Evolutionary conservation across 2,329 filamentous ascomycete genomes (phyloP), one percentile per base, ranked within the genome.

Genomic region (Diaporthe humulicola): DNA sequence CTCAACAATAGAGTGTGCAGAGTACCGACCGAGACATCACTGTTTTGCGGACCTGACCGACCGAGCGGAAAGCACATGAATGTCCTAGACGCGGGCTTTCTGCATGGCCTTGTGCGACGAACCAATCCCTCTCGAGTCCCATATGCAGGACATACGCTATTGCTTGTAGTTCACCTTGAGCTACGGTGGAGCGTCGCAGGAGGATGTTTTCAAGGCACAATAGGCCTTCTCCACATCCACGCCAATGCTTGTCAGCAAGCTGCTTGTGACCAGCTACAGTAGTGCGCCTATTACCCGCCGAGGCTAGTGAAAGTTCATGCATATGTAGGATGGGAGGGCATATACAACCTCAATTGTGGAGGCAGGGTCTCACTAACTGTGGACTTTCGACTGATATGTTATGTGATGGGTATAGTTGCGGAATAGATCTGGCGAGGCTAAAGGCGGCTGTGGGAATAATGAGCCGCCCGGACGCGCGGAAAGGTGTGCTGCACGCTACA

Each of bases 241-340:
- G 48, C 17, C 48, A 12, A 64, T 14, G n/a, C 57, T 56, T 30
- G 45, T 52, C 42, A 52, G 19, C 48, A 50, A 57, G 48, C 30
- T 50, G 36, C 33, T 52, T 73, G 75, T 73, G 70, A 75, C 54
- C 54, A 73, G 40, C 70, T 56, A 64, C 60, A 64, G 58, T 48
- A 38, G 78, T 80, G 10, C 58, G 58, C 54, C 76, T 73, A 77
- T 78, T 81, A 81, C 79, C 79, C 79, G 79, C 80, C 79, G 74
- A 69, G 76, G 79, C 80, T 81, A 79, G 70, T 57, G 36, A 74
- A 75, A 76, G 75, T 75, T 71, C 73, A 77, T 81, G 77, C 78
- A 79, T 75, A 74, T 25, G 64, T 67, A 76, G 77, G 48, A 52
- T 33, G 60, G 45, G 54, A 54, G 17, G 45, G 30, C 57, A 48